Evolutionary conservation across 2,329 filamentous ascomycete species (phyloP).

Genomic region (Exophiala aquamarina): DNA sequence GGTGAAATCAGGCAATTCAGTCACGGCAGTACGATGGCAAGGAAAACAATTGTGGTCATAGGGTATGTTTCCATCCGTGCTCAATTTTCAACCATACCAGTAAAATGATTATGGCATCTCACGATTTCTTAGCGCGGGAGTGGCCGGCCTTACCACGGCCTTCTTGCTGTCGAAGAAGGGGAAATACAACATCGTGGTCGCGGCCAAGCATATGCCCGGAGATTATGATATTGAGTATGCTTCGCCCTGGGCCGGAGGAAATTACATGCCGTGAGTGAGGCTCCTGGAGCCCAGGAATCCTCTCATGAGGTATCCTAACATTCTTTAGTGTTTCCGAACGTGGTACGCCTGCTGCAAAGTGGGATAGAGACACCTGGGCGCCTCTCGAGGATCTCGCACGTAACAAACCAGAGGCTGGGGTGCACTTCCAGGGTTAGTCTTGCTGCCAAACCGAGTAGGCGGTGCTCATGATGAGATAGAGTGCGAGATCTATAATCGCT

Average conservation of each 20-base stretch:
- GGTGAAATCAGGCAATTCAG: too few species aligned
- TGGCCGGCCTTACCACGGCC: constrained; percentile 61
- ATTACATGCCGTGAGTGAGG: constrained; percentile 64
- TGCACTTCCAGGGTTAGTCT: constrained; percentile 65
- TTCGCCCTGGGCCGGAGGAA: constrained; percentile 79
- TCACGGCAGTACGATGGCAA: too few species aligned
- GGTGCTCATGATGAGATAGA: constrained; percentile 34
- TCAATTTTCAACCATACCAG: too few species aligned
- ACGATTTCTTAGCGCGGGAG: constrained; percentile 50
- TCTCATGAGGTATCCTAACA: constrained; percentile 21
- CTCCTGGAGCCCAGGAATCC: too few species aligned
- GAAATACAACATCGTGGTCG: constrained; percentile 59
- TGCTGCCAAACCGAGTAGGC: not conserved
- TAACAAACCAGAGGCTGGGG: constrained; percentile 68
- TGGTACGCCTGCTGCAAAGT: constrained; percentile 38
- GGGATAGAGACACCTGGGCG: constrained; percentile 62
- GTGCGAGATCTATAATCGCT: constrained; percentile 57
- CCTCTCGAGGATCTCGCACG: constrained; percentile 57
- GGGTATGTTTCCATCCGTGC: too few species aligned
- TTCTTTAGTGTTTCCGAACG: constrained; percentile 31
- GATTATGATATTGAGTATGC: constrained; percentile 77
- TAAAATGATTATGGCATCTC: not conserved
- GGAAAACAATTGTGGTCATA: too few species aligned
- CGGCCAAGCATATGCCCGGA: constrained; percentile 82
- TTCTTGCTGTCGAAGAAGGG: constrained; percentile 54